phyloP scores from a whole-genome alignment of 192 early-diverging fungal genomes.

The Rhizoclosmatium sp. region DNA sequence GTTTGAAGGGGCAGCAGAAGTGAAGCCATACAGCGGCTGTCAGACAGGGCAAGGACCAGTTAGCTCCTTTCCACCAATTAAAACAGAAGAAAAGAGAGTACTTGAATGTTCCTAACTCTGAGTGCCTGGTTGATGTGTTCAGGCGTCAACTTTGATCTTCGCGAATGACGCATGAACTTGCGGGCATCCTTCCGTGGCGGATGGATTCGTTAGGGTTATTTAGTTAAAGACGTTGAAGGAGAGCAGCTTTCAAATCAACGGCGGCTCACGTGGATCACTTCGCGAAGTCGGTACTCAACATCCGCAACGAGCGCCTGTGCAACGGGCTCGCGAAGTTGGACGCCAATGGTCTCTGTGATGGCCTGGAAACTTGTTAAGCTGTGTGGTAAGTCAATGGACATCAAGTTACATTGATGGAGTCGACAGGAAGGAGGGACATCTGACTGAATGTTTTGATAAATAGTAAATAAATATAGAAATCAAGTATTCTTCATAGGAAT shows the following conservation, averaged over 20 bases:
- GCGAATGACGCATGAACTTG: conserved; percentile 97
- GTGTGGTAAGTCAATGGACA: conserved; percentile 41
- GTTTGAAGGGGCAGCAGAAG: conserved; percentile 66
- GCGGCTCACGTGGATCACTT: conserved; percentile 77
- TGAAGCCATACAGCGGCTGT: conserved; percentile 93
- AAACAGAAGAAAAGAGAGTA: conserved; percentile 36
- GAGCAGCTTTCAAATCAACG: not conserved
- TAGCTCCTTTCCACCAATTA: not conserved
- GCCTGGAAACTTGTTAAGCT: conserved; percentile 49
- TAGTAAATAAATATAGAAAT: no score
- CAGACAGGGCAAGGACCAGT: not conserved
- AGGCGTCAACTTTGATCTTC: conserved; percentile 79
- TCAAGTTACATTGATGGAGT: conserved; percentile 30
- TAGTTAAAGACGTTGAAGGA: not conserved
- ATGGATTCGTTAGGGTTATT: not conserved
- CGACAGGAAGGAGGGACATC: not conserved
- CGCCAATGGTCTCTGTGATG: conserved; percentile 84
- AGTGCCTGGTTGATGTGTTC: conserved; percentile 93
- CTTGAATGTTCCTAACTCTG: conserved; percentile 89
- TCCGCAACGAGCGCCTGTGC: conserved; percentile 85
- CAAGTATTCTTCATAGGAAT: no score
- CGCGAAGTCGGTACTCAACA: conserved; percentile 94
- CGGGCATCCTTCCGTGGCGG: conserved; percentile 73
- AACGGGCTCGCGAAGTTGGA: conserved; percentile 88
- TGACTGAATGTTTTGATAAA: not conserved